Evolutionary conservation across 768 basidiomycete species (phyloP), one percentile per base, ranked within the genome.

Genomic region (Podaxis pistillaris): DNA sequence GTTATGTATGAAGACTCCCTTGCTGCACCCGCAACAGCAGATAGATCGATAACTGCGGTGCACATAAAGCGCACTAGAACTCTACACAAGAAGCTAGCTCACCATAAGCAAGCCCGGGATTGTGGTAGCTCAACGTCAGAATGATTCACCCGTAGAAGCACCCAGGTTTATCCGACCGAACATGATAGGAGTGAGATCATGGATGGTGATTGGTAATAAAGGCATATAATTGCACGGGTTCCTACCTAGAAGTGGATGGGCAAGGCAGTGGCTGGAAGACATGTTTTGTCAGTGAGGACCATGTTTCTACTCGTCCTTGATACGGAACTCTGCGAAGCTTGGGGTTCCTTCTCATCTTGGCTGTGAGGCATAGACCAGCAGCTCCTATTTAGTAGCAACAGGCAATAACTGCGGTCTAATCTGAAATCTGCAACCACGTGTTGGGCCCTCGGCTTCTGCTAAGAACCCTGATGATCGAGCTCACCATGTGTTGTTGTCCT

Each of bases 111-210:
- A 17, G 38, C 49, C 19, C 24, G 49, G 8, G 8, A 33, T 50
- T 12, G 4, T 50, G 22, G 19, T 56, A 12, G 36, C 36, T 41
- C 11, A 24, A 9, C 24, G 11, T 24, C 12, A 50, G 22, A 56
- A 56, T 24, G 57, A 44, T 53, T 53, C 53, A 53, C 36, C 65
- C 65, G 65, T 49, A 44, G 30, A 56, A 52, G 44, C 55, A 36
- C 65, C 65, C 63, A 55, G 26, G 56, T 64, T 66, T 64, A 22
- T 66, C 65, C 65, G 65, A 58, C 37, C 22, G 49, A 49, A 37
- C 49, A 46, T 17, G 8, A n/a, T 4, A 19, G 12, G 24, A 22
- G 13, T 0, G 49, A 15, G n/a, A 46, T 19, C n/a, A 19, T 22
- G 44, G 44, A 46, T 26, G 17, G 37, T 24, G 37, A 13, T 19